Percentiles rank a stretch among this genome's conserved stretches.
Evolutionary conservation across 495 filamentous ascomycete species (phyloP).

Genomic region (Oleoguttula mirabilis): DNA sequence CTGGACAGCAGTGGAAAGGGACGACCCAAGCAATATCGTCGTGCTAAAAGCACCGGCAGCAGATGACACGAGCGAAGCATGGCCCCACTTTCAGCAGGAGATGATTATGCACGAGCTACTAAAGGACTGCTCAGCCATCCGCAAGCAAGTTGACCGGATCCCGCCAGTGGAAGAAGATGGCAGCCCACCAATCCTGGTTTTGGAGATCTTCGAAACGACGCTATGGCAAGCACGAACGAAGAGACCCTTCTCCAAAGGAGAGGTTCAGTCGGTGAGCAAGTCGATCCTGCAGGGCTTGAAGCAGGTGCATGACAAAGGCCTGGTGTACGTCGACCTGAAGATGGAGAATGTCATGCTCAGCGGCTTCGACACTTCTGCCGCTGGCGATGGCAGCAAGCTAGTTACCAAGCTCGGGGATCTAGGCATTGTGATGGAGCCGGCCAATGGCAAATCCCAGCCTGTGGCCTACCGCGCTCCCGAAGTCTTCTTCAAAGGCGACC

Average conservation of each 20-base stretch:
- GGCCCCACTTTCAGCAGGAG: slow-evolving; percentile 15
- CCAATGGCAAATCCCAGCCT: slow-evolving; percentile 11
- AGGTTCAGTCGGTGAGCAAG: background rate
- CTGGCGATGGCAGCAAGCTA: background rate
- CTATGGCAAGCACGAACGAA: slow-evolving; percentile 10
- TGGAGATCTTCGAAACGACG: slow-evolving; percentile 13
- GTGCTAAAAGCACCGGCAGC: slow-evolving; percentile 10
- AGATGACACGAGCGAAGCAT: slow-evolving; percentile 3
- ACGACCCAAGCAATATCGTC: slow-evolving; percentile 1
- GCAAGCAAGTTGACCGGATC: slow-evolving; percentile 11
- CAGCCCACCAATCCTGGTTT: slow-evolving; percentile 9
- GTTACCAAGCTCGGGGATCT: slow-evolving; percentile 13
- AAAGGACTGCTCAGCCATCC: slow-evolving; percentile 5
- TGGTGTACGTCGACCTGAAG: slow-evolving; percentile 17
- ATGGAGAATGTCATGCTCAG: slow-evolving; percentile 18
- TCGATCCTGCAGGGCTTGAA: slow-evolving; percentile 4
- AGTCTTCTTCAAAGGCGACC: slow-evolving; percentile 13
- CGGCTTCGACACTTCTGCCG: slow-evolving; percentile 2
- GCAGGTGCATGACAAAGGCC: slow-evolving; percentile 7
- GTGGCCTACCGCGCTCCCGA: slow-evolving; percentile 14
- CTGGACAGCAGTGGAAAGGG: slow-evolving; percentile 14
- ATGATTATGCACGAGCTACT: slow-evolving; percentile 18
- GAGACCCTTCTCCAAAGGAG: slow-evolving; percentile 10
- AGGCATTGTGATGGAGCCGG: slow-evolving; percentile 13
- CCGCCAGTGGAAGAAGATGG: background rate